Conservation (phyloP, 768 basidiomycete species). For the Goffeauzyma gilvescens region DNA sequence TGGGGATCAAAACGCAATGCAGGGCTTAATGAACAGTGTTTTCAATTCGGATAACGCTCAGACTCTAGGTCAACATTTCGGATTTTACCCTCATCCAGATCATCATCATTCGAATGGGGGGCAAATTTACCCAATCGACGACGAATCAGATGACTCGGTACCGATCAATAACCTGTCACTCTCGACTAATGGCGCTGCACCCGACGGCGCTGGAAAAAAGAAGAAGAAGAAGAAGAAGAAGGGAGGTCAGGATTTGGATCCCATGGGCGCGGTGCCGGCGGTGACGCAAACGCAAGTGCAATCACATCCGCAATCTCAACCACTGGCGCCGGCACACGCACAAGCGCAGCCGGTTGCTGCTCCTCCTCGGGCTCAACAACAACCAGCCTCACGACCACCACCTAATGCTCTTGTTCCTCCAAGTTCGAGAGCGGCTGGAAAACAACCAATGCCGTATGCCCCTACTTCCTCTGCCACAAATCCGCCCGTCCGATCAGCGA, state of each 20-base stretch:
- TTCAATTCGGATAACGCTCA: neutral
- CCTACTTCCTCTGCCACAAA: conserved; percentile 4
- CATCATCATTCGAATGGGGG: neutral
- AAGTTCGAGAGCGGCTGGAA: conserved; percentile 69
- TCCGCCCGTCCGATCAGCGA: conserved; percentile 27
- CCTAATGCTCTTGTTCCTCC: conserved; percentile 35
- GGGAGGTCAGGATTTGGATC: conserved; percentile 15
- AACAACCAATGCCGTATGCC: conserved; percentile 70
- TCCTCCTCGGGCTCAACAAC: conserved; percentile 18
- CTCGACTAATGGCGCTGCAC: neutral
- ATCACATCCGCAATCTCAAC: neutral
- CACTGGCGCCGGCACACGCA: neutral
- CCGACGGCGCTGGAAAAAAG: conserved; percentile 16
- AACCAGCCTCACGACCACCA: conserved; percentile 30
- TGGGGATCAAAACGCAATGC: conserved; percentile 18
- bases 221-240: conserved; percentile 42
- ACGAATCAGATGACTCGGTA: conserved; percentile 2
- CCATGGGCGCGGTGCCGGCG: no score
- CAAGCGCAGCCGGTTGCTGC: conserved; percentile 12
- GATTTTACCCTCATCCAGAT: conserved; percentile 28
- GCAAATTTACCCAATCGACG: neutral
- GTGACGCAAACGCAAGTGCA: conserved; percentile 23
- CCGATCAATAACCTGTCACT: conserved; percentile 1
- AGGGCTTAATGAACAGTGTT: neutral
- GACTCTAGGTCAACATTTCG: conserved; percentile 22